Evolutionary conservation across 202 grass and related monocot species (phyloP).

Genomic region (Setaria viridis): DNA sequence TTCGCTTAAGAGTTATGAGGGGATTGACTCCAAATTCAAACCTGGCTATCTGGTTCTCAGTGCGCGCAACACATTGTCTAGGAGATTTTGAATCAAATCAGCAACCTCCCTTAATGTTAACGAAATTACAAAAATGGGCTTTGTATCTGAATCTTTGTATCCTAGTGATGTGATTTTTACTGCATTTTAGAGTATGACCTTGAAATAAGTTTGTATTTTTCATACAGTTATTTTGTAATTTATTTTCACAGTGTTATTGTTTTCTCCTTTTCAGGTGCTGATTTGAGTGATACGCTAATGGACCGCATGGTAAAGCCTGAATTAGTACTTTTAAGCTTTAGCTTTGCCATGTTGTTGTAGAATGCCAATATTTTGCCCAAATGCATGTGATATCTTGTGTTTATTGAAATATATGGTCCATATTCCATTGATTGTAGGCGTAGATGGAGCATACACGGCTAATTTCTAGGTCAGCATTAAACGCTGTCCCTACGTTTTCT

Average conservation of each 20-base stretch:
- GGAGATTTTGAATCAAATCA: neutral
- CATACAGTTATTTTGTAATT: slow-evolving; percentile 30
- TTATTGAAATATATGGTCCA: neutral
- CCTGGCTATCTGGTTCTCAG: neutral
- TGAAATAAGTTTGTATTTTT: neutral
- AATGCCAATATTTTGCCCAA: neutral
- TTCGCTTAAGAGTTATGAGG: neutral
- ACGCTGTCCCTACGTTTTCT: neutral
- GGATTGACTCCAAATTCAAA: neutral
- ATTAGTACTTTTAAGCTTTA: slow-evolving; percentile 28
- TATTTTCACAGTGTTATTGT: slow-evolving; percentile 29
- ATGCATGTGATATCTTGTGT: slow-evolving; percentile 7
- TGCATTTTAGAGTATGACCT: slow-evolving; percentile 19
- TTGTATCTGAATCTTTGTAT: neutral
- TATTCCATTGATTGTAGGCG: slow-evolving; percentile 14
- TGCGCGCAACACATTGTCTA: neutral
- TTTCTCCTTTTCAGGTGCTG: slow-evolving; percentile 70
- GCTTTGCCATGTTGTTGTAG: neutral
- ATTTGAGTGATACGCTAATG: slow-evolving; percentile 97
- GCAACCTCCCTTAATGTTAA: neutral
- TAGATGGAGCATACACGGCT: neutral
- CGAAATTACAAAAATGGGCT: slow-evolving; percentile 7
- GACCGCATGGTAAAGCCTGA: slow-evolving; percentile 84
- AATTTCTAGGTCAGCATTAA: slow-evolving; percentile 17
- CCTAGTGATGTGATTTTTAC: slow-evolving; percentile 9